phyloP scores from a whole-genome alignment of 2,329 filamentous ascomycete genomes.

The Colletotrichum sp. region DNA sequence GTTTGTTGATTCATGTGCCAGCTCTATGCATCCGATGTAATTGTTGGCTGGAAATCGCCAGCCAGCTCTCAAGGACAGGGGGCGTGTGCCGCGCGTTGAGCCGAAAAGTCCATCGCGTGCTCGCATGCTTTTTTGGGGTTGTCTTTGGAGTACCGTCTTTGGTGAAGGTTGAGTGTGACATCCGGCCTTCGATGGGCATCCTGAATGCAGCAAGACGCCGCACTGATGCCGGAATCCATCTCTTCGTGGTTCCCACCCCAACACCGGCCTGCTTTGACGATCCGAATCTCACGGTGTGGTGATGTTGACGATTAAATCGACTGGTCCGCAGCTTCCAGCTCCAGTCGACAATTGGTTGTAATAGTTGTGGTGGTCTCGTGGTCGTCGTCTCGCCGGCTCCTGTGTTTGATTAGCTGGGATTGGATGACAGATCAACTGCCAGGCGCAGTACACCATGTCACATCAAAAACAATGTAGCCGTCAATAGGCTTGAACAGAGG shows the following conservation, averaged over 20 bases:
- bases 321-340: neutral
- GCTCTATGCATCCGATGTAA: neutral
- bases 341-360: neutral
- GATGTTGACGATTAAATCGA: neutral
- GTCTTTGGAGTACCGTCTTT: neutral
- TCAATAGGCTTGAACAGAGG: slow-evolving; percentile 19
- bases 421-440: neutral
- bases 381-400: neutral
- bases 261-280: neutral
- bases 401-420: neutral
- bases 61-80: neutral
- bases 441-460: neutral
- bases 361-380: neutral
- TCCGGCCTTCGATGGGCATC: neutral
- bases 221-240: neutral
- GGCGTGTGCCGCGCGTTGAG: neutral
- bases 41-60: neutral
- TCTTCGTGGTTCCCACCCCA: neutral
- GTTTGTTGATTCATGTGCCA: neutral
- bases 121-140: neutral
- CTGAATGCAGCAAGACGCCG: neutral
- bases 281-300: neutral
- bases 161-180: neutral
- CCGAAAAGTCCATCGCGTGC: neutral
- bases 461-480: neutral